Evolutionary conservation across 805 yeast genomes (phyloP), one percentile per base, ranked within the genome.

Genomic region (Ogataea ramenticola): DNA sequence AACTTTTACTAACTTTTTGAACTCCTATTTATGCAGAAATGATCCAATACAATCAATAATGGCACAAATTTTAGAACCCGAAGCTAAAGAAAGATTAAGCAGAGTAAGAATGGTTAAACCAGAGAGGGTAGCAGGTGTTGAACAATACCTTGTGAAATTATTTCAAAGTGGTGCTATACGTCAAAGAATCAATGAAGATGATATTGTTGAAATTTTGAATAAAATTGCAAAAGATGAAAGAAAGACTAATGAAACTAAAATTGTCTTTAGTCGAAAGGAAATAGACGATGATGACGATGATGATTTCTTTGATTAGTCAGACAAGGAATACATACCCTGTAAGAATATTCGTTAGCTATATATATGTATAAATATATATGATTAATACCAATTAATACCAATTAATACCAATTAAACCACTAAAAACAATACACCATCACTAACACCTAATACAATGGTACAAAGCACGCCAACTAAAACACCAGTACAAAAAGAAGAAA

Each of bases 41-140:
- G 55, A 49, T 35, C 53, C 53, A 14, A 48, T 43, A 44, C 59
- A 53, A 42, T 54, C 69, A 20, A 62, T 65, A 45, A 66, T 88
- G 43, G 72, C 86, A 8, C 91, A 85, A 51, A 75, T 88, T 19
- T 70, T 93, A 38, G 86, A 86, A 44, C 81, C 91, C 11, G 77
- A 74, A 42, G 99, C 98, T 1, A 73, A 95, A 39, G 97, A 91
- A 57, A 73, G 99, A 46, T 70, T 91, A 39, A 78, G 90, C 17
- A 72, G 99, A 46, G 95, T 91, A 17, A 70, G 88, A 26, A 75
- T 93, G 59, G 99, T 91, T 37, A 79, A 90, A 57, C 95, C 95
- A 2, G 98, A 93, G 43, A 72, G 97, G 45, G 98, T 95, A 1
- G 74, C 76, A 42, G 86, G 89, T 3, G 97, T 89, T 14, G 97